Evolutionary conservation across 1,284 basidiomycete species (phyloP).

Genomic region (Puccinia triticina): DNA sequence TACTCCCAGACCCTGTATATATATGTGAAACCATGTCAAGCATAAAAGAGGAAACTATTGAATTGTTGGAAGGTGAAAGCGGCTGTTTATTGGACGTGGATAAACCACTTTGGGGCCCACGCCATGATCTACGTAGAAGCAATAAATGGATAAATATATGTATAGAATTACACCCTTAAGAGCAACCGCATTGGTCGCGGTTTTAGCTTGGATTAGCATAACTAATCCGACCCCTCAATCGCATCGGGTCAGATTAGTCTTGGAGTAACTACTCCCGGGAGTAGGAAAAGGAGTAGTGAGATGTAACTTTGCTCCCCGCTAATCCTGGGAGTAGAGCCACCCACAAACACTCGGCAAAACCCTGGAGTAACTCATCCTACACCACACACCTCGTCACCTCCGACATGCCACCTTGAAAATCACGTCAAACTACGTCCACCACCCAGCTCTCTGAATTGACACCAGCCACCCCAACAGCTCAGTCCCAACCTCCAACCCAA

Average conservation of each 20-base stretch:
- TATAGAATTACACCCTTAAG: too few relatives aligned
- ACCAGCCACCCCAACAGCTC: not conserved
- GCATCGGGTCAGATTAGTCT: not conserved
- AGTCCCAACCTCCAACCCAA: not conserved
- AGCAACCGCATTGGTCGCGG: slow-evolving; percentile 5
- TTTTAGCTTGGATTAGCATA: not conserved
- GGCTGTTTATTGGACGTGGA: too few relatives aligned
- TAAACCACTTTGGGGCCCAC: too few relatives aligned
- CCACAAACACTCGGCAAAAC: not conserved
- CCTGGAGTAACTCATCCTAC: not conserved
- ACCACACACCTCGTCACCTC: not conserved
- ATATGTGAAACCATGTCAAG: too few relatives aligned
- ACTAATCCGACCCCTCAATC: not conserved
- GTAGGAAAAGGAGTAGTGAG: not conserved
- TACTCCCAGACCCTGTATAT: too few relatives aligned
- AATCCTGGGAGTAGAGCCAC: not conserved
- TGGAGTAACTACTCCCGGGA: not conserved
- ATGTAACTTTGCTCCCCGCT: not conserved
- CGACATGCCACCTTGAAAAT: not conserved
- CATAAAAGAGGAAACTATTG: too few relatives aligned
- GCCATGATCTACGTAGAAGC: too few relatives aligned
- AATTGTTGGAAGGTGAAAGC: too few relatives aligned
- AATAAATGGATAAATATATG: too few relatives aligned
- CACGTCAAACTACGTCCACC: not conserved
- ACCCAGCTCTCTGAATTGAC: too few relatives aligned